phyloP scores from a whole-genome alignment of 768 basidiomycete species.

The Sistotremastrum suecicum region DNA sequence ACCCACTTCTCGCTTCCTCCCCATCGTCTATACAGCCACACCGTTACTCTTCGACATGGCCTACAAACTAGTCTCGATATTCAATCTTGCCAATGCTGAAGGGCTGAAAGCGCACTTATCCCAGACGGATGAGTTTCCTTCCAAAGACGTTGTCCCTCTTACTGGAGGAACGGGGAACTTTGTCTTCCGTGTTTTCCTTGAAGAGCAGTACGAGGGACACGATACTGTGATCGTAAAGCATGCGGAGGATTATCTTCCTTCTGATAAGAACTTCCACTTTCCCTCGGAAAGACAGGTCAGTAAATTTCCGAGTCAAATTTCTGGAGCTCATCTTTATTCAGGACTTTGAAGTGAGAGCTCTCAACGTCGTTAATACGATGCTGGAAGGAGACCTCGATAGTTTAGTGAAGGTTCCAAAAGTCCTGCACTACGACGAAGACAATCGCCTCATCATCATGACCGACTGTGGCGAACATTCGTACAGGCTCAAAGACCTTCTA shows the following conservation, averaged over 20 bases:
- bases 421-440: constrained; percentile 35
- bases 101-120: too few relatives aligned
- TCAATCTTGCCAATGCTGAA: too few relatives aligned
- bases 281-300: constrained; percentile 39
- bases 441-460: constrained; percentile 46
- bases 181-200: constrained; percentile 38
- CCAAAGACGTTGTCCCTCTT: constrained; percentile 19
- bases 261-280: constrained; percentile 15
- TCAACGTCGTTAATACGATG: constrained; percentile 27
- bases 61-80: too few relatives aligned
- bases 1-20: too few relatives aligned
- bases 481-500: constrained; percentile 28
- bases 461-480: constrained; percentile 31
- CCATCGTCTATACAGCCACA: too few relatives aligned
- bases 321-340: constrained; percentile 8
- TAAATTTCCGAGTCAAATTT: background rate
- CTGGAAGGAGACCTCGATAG: constrained; percentile 17
- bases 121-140: too few relatives aligned
- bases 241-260: constrained; percentile 28
- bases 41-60: too few relatives aligned
- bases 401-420: constrained; percentile 31
- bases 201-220: constrained; percentile 23
- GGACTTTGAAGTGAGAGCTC: constrained; percentile 32
- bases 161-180: constrained; percentile 44
- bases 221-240: constrained; percentile 46